phyloP scores from a whole-genome alignment of 768 basidiomycete species.

The Tylopilus felleus region DNA sequence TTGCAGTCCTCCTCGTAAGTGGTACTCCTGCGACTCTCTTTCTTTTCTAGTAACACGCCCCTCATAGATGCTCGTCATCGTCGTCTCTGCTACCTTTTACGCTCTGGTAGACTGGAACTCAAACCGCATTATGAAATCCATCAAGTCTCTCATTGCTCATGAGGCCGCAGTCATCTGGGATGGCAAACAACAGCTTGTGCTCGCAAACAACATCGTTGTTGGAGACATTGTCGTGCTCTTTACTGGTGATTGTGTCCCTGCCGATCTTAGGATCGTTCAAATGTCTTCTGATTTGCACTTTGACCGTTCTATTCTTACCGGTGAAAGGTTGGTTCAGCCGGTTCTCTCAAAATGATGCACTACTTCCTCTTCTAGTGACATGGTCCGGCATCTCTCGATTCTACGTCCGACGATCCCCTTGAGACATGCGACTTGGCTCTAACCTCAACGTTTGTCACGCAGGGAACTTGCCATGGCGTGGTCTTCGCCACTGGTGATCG shows the following conservation, averaged over 20 bases:
- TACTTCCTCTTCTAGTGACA: conserved; percentile 30
- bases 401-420: conserved; percentile 48
- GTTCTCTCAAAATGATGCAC: neutral
- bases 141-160: conserved; percentile 57
- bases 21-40: conserved; percentile 11
- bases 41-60: neutral
- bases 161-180: conserved; percentile 55
- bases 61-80: conserved; percentile 40
- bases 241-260: conserved; percentile 56
- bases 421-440: conserved; percentile 49
- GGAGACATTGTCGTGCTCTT: conserved; percentile 53
- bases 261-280: conserved; percentile 54
- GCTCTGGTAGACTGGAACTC: conserved; percentile 51
- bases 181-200: conserved; percentile 43
- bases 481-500: conserved; percentile 44
- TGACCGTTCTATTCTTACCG: conserved; percentile 53
- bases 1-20: conserved; percentile 48
- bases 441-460: conserved; percentile 41
- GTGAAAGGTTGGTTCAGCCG: conserved; percentile 35
- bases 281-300: conserved; percentile 50
- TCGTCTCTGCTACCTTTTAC: conserved; percentile 44
- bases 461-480: conserved; percentile 40
- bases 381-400: conserved; percentile 45
- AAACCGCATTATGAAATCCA: conserved; percentile 49
- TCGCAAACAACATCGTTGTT: conserved; percentile 54